These are phyloP conservation scores for Sarcodon aspratus DNA, from an alignment of 768 basidiomycete species.

Conservation along the genomic window DNA sequence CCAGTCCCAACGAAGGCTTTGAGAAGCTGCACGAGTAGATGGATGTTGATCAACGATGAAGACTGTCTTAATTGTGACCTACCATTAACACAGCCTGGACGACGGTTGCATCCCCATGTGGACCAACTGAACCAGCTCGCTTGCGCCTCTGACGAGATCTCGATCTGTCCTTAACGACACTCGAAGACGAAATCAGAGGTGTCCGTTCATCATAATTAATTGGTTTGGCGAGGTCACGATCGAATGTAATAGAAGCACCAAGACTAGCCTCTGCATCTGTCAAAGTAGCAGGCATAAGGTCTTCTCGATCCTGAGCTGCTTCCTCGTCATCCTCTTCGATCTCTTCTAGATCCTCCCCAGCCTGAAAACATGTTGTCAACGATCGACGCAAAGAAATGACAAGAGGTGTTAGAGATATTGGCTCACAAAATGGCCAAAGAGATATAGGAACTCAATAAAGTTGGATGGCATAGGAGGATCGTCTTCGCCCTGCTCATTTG, in stretches of 20 bases:
- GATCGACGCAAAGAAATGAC: neutral
- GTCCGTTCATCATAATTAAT: neutral
- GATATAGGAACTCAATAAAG: conserved; percentile 88
- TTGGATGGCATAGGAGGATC: conserved; percentile 57
- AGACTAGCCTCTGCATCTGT: conserved; percentile 1
- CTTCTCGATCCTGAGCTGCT: conserved; percentile 15
- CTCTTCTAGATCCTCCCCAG: conserved; percentile 76
- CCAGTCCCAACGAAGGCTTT: conserved; percentile 96
- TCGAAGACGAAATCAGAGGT: neutral
- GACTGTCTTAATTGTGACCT: conserved; percentile 10
- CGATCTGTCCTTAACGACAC: conserved; percentile 14
- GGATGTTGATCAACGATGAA: neutral
- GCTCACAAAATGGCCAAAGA: conserved; percentile 95
- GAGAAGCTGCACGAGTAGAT: conserved; percentile 43
- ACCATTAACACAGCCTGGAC: conserved; percentile 93
- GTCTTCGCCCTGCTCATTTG: conserved; percentile 47
- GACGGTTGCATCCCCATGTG: conserved; percentile 80
- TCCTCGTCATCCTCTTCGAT: conserved; percentile 47
- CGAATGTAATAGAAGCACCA: neutral
- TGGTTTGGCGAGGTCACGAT: neutral
- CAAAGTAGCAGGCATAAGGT: conserved; percentile 3
- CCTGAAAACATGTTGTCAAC: conserved; percentile 30
- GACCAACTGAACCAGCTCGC: conserved; percentile 41
- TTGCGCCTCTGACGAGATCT: conserved; percentile 43
- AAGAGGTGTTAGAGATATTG: neutral